phyloP scores from a whole-genome alignment of 139 green algal genomes.

The Chlorokybus atmophyticus region DNA sequence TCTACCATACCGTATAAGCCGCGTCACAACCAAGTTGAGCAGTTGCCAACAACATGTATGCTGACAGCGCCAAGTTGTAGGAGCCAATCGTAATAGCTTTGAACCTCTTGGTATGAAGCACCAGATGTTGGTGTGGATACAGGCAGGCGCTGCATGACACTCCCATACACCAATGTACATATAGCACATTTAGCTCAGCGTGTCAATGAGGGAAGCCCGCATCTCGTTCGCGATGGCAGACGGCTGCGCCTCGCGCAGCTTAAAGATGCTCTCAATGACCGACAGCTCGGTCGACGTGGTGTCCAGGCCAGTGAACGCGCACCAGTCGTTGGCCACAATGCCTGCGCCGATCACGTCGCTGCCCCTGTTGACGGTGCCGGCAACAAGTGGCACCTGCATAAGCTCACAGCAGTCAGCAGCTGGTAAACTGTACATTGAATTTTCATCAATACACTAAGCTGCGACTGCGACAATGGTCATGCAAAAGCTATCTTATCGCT shows the following conservation, averaged over 20 bases:
- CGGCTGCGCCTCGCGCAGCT: conserved; percentile 70
- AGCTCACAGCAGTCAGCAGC: too few relatives aligned
- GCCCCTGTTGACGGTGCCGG: conserved; percentile 90
- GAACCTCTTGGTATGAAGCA: too few relatives aligned
- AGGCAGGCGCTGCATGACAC: too few relatives aligned
- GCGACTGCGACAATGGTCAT: neutral
- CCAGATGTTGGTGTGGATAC: too few relatives aligned
- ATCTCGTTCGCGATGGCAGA: conserved; percentile 77
- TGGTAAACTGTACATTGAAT: too few relatives aligned
- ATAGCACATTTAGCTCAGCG: conserved; percentile 66
- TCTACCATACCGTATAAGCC: too few relatives aligned
- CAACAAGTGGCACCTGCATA: conserved; percentile 88
- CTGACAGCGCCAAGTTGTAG: too few relatives aligned
- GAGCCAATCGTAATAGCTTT: too few relatives aligned
- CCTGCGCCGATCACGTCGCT: conserved; percentile 83
- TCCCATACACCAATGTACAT: too few relatives aligned
- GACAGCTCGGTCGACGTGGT: conserved; percentile 91
- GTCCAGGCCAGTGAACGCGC: conserved; percentile 88
- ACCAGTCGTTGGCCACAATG: conserved; percentile 91
- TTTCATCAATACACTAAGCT: conserved; percentile 1
- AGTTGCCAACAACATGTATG: too few relatives aligned
- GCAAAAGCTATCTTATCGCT: conserved; percentile 24
- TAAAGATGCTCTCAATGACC: conserved; percentile 90
- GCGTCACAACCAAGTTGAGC: too few relatives aligned
- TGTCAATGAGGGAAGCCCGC: conserved; percentile 76